Evolutionary conservation across 148 eudicot species (phyloP).

Genomic region (Beta vulgaris): DNA sequence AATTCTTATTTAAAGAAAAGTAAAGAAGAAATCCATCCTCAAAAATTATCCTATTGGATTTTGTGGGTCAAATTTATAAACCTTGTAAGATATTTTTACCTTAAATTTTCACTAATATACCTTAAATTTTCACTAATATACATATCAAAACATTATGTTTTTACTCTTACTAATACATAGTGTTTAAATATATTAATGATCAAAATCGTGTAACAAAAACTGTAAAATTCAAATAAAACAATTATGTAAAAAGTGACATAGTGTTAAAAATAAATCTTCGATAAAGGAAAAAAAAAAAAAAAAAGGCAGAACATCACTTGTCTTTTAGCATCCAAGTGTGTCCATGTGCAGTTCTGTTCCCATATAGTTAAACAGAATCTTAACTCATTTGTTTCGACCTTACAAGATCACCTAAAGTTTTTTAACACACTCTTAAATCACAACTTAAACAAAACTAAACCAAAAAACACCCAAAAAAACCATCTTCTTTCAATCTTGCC

Average conservation of each 20-base stretch:
- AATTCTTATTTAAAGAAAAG: neutral
- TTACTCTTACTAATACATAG: too few relatives aligned
- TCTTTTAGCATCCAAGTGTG: slow-evolving; percentile 51
- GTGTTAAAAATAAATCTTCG: neutral
- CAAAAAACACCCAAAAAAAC: slow-evolving; percentile 18
- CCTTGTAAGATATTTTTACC: too few relatives aligned
- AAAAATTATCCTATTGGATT: too few relatives aligned
- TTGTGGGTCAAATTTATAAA: too few relatives aligned
- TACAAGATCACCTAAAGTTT: slow-evolving; percentile 47
- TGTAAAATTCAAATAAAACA: neutral
- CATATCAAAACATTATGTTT: too few relatives aligned
- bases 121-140: too few relatives aligned
- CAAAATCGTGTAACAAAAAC: too few relatives aligned
- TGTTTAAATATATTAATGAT: too few relatives aligned
- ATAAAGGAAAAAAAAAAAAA: neutral
- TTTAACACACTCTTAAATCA: slow-evolving; percentile 19
- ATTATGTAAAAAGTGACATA: neutral
- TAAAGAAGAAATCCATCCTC: too few relatives aligned
- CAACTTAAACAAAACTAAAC: neutral
- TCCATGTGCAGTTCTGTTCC: slow-evolving; percentile 78
- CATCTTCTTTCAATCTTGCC: neutral
- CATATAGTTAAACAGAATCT: slow-evolving; percentile 37
- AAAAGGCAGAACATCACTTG: slow-evolving; percentile 28
- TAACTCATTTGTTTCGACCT: slow-evolving; percentile 54
- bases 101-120: too few relatives aligned